These are phyloP conservation scores for Colletotrichum liaoningense DNA, from an alignment of 2,329 filamentous ascomycete species.

Conservation along the genomic window DNA sequence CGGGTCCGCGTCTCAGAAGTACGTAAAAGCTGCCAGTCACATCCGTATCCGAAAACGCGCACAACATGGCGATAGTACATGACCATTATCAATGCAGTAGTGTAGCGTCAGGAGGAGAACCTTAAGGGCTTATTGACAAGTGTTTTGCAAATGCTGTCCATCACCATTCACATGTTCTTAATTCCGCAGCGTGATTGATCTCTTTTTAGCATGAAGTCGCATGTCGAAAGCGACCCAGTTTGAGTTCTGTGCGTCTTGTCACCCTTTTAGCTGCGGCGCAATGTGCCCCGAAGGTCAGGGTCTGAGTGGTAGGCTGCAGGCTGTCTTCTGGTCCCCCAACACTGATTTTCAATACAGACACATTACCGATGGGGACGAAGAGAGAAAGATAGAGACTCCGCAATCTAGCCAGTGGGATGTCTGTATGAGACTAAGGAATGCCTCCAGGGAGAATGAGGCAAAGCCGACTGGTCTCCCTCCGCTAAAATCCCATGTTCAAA, in stretches of 20 bases:
- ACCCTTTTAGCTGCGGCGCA: constrained; percentile 19
- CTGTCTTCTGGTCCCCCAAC: not conserved
- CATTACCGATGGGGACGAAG: not conserved
- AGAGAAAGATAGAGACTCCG: not conserved
- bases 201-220: not conserved
- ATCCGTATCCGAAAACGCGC: constrained; percentile 2
- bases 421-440: constrained; percentile 1
- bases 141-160: not conserved
- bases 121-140: not conserved
- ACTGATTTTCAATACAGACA: not conserved
- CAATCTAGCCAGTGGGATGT: constrained; percentile 1
- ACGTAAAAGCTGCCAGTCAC: not conserved
- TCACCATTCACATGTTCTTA: not conserved
- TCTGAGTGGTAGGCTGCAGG: not conserved
- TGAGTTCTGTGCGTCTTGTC: not conserved
- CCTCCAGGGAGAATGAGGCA: constrained; percentile 28
- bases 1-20: constrained; percentile 7
- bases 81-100: not conserved
- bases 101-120: not conserved
- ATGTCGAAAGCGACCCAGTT: not conserved
- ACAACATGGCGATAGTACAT: not conserved
- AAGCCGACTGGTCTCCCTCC: constrained; percentile 12
- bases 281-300: constrained; percentile 13
- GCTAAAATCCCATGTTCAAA: too few relatives aligned
- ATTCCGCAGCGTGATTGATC: not conserved